Conservation (phyloP, 306 rosid species). For the Mimosa pudica region DNA sequence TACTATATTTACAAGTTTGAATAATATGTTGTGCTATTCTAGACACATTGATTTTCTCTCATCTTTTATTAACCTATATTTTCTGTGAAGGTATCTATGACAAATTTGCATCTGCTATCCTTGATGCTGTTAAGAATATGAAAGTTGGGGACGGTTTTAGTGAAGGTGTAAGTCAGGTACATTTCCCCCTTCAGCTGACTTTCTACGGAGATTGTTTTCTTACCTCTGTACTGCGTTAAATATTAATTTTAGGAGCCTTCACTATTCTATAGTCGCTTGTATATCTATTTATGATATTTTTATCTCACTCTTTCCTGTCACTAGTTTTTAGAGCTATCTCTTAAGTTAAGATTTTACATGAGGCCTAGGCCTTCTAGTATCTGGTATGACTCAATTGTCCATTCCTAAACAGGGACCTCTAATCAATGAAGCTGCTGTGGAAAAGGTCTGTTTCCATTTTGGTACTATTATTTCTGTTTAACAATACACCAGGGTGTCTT, state of each 20-base stretch:
- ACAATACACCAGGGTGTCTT: slow-evolving; percentile 14
- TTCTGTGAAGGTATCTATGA: slow-evolving; percentile 74
- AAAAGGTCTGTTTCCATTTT: slow-evolving; percentile 64
- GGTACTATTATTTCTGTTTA: slow-evolving; percentile 30
- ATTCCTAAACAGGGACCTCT: slow-evolving; percentile 83
- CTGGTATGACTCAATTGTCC: slow-evolving; percentile 35
- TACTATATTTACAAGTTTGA: not conserved
- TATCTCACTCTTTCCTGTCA: slow-evolving; percentile 19
- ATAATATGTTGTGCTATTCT: slow-evolving; percentile 8
- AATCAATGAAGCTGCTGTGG: slow-evolving; percentile 94
- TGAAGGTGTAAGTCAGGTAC: slow-evolving; percentile 90
- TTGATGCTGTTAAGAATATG: slow-evolving; percentile 73
- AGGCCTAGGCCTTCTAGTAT: slow-evolving; percentile 12
- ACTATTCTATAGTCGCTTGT: not conserved
- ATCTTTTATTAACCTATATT: slow-evolving; percentile 13
- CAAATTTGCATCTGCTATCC: slow-evolving; percentile 70
- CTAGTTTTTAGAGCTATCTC: slow-evolving; percentile 15
- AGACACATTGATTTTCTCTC: not conserved
- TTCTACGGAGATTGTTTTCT: slow-evolving; percentile 21
- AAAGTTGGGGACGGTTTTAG: slow-evolving; percentile 94
- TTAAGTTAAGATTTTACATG: slow-evolving; percentile 26
- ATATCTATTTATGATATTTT: slow-evolving; percentile 23
- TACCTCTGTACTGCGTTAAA: slow-evolving; percentile 19
- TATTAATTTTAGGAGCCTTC: not conserved
- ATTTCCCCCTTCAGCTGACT: slow-evolving; percentile 26